phyloP scores from a whole-genome alignment of 371 early-diverging fungal species.

The Haplosporangium sp. region DNA sequence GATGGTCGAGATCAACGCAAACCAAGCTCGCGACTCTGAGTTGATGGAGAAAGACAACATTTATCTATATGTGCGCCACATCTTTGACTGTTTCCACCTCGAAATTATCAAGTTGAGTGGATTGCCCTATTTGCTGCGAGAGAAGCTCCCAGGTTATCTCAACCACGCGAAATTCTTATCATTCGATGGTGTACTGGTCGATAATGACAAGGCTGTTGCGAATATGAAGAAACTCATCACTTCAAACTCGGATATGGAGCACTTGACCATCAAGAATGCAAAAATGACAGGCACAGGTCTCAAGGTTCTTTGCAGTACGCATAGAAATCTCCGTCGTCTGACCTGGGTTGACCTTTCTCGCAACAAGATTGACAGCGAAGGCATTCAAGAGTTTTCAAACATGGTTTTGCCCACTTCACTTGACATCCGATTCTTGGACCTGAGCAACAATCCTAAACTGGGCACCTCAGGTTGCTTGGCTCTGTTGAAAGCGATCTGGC shows the following conservation, averaged over 20 bases:
- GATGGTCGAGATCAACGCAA: slow-evolving; percentile 42
- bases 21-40: slow-evolving; percentile 42
- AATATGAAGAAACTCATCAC: slow-evolving; percentile 53
- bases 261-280: slow-evolving; percentile 25
- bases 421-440: slow-evolving; percentile 30
- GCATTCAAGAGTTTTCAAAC: slow-evolving; percentile 36
- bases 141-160: slow-evolving; percentile 39
- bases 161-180: slow-evolving; percentile 30
- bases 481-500: slow-evolving; percentile 41
- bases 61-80: slow-evolving; percentile 38
- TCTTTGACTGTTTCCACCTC: slow-evolving; percentile 41
- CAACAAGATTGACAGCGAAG: slow-evolving; percentile 40
- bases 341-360: slow-evolving; percentile 34
- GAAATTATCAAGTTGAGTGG: slow-evolving; percentile 40
- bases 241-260: slow-evolving; percentile 45
- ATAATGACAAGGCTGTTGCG: slow-evolving; percentile 47
- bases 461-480: slow-evolving; percentile 31
- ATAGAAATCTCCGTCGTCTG: slow-evolving; percentile 41
- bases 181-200: slow-evolving; percentile 47
- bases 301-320: slow-evolving; percentile 36
- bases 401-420: slow-evolving; percentile 30
- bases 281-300: slow-evolving; percentile 43
- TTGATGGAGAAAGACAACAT: slow-evolving; percentile 52
- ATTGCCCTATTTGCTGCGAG: slow-evolving; percentile 37
- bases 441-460: slow-evolving; percentile 45